Conservation (phyloP, 176 grass and related monocot genomes). For the Carex pumila region DNA sequence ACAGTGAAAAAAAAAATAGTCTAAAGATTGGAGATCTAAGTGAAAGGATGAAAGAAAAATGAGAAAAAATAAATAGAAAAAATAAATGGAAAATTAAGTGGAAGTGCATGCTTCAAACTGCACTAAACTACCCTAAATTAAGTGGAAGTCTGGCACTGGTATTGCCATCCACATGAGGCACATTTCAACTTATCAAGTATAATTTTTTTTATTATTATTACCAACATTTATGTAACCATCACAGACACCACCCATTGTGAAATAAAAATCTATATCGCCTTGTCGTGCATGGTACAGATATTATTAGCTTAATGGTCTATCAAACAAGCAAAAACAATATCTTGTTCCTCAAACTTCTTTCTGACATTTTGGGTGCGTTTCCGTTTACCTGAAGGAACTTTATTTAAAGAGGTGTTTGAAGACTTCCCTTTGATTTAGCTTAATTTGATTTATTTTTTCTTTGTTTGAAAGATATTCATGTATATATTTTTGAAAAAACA, state of each 20-base stretch:
- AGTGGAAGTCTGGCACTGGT: not conserved
- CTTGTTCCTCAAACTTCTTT: not conserved
- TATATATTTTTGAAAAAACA: too few relatives aligned
- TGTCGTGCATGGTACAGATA: not conserved
- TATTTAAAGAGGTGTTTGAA: not conserved
- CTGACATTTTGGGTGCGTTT: not conserved
- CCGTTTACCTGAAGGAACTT: not conserved
- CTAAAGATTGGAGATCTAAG: too few relatives aligned
- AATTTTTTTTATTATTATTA: not conserved
- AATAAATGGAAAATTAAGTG: too few relatives aligned
- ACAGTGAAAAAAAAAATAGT: too few relatives aligned
- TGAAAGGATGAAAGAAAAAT: too few relatives aligned
- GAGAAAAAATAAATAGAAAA: too few relatives aligned
- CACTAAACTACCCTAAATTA: too few relatives aligned
- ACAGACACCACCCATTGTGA: not conserved
- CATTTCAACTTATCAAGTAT: not conserved
- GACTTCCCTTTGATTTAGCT: not conserved
- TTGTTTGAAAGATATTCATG: too few relatives aligned
- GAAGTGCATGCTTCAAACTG: too few relatives aligned
- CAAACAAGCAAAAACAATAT: not conserved
- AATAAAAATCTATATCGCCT: not conserved
- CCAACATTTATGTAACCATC: not conserved
- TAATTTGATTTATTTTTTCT: not conserved
- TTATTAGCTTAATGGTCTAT: constrained; percentile 4
- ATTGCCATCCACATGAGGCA: not conserved